Conservation (phyloP, 2,329 filamentous ascomycete species). For the Fusarium chuoi region DNA sequence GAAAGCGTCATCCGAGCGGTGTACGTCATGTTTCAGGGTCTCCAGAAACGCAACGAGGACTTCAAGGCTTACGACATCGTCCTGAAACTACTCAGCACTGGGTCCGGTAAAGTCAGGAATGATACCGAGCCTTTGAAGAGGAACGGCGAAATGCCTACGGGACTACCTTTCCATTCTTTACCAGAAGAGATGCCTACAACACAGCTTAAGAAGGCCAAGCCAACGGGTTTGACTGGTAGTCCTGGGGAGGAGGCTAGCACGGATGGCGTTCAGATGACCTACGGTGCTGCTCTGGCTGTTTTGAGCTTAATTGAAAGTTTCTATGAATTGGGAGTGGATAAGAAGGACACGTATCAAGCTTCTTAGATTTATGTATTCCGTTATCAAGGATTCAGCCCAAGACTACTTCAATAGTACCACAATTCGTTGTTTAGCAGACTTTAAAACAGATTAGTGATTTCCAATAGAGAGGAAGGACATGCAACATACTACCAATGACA, state of each 20-base stretch:
- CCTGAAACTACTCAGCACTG: rapidly evolving
- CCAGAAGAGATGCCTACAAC: background rate
- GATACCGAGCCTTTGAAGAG: rapidly evolving
- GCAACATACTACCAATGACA: background rate
- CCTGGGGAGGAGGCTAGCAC: background rate
- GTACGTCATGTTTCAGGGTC: background rate
- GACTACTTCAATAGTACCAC: rapidly evolving
- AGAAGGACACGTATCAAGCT: rapidly evolving
- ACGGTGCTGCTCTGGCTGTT: background rate
- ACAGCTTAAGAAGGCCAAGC: rapidly evolving
- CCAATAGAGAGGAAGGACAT: rapidly evolving
- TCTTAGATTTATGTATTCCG: background rate
- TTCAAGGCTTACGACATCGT: rapidly evolving
- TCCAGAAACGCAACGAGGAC: background rate
- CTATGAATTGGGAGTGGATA: background rate
- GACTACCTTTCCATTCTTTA: background rate
- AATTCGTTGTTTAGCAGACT: background rate
- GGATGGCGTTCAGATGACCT: background rate
- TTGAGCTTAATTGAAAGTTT: background rate
- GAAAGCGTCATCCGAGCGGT: background rate
- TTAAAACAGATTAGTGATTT: rapidly evolving
- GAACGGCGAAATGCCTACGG: rapidly evolving
- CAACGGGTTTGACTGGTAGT: rapidly evolving
- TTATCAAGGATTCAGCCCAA: no score
- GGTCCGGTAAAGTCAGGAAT: rapidly evolving